These are phyloP conservation scores for Solanum pinnatisectum DNA, from an alignment of 257 asterid genomes.

Conservation along the genomic window DNA sequence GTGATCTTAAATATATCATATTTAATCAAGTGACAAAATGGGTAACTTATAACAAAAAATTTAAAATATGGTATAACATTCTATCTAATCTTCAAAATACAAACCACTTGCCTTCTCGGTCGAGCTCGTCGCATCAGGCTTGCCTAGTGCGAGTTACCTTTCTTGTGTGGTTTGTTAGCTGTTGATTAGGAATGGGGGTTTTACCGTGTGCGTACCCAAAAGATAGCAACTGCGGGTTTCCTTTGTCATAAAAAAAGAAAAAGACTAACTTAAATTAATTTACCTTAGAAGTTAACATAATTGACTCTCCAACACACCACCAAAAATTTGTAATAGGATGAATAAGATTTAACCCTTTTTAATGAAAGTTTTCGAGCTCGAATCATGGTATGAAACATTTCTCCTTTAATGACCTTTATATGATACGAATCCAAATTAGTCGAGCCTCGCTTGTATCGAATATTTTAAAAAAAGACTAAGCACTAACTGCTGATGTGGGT, in stretches of 20 bases:
- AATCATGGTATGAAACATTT: neutral
- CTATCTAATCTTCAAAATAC: neutral
- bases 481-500: neutral
- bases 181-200: accelerated
- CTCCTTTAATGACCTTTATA: neutral
- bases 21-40: neutral
- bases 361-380: neutral
- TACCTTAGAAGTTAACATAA: neutral
- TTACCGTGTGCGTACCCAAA: neutral
- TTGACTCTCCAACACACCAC: neutral
- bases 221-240: accelerated
- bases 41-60: neutral
- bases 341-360: neutral
- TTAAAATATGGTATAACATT: neutral
- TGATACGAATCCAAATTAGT: neutral
- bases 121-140: accelerated
- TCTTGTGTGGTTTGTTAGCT: neutral
- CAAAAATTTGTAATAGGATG: neutral
- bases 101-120: neutral
- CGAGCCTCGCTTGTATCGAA: neutral
- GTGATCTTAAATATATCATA: neutral
- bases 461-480: neutral
- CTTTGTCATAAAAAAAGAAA: no score
- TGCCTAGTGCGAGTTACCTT: no score
- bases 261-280: neutral